These are phyloP conservation scores for Silene noctiflora DNA, from an alignment of 179 eudicot species.

Conservation along the genomic window DNA sequence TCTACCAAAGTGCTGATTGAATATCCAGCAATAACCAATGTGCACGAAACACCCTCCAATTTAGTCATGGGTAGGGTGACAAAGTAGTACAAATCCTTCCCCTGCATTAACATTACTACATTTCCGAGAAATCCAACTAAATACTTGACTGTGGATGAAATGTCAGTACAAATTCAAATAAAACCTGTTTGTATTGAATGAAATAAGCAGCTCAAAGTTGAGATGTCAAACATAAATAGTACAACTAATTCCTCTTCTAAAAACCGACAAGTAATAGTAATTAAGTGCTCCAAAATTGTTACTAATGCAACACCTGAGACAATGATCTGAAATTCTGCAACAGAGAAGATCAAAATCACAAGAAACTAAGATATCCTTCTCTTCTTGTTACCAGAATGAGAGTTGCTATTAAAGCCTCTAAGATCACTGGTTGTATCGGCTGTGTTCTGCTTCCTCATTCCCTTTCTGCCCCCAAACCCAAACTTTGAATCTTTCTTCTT, in stretches of 20 bases:
- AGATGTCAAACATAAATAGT: not conserved
- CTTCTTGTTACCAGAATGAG: slow-evolving; percentile 42
- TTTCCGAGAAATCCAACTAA: not conserved
- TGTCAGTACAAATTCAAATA: too few relatives aligned
- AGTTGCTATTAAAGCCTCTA: slow-evolving; percentile 46
- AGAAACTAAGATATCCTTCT: slow-evolving; percentile 33
- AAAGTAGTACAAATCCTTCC: too few relatives aligned
- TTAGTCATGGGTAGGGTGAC: too few relatives aligned
- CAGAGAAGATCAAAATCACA: not conserved
- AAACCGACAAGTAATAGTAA: not conserved
- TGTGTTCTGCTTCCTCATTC: slow-evolving; percentile 79
- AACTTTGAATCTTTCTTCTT: slow-evolving; percentile 67
- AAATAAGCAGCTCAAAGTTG: not conserved
- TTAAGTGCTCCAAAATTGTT: not conserved
- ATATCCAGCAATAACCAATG: too few relatives aligned
- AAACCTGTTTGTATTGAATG: not conserved
- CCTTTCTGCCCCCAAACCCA: slow-evolving; percentile 83
- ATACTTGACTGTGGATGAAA: not conserved
- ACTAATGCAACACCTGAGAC: slow-evolving; percentile 16
- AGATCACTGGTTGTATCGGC: slow-evolving; percentile 70
- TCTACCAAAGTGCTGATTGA: too few relatives aligned
- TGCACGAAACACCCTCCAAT: too few relatives aligned
- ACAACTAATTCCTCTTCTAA: not conserved
- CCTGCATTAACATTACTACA: not conserved
- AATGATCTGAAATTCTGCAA: not conserved